Percentiles rank a stretch among this genome's conserved stretches.
These are phyloP conservation scores for Exsudoporus floridanus DNA, from an alignment of 1,284 basidiomycete species.

Conservation along the genomic window DNA sequence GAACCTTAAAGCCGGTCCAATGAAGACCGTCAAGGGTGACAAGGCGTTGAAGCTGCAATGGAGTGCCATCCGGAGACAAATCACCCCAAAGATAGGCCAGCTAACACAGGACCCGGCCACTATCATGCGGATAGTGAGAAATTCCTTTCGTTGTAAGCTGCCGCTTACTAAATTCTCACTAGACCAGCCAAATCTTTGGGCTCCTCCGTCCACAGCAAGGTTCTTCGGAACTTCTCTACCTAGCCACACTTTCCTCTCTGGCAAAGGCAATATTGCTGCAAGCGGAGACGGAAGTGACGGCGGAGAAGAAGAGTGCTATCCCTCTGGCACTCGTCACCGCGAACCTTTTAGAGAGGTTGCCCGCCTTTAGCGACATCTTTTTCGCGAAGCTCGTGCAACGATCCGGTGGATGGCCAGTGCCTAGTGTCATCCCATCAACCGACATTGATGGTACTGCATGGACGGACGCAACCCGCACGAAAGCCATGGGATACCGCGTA, in stretches of 20 bases:
- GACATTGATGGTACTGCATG: constrained; percentile 51
- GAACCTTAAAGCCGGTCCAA: constrained; percentile 73
- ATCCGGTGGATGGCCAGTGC: constrained; percentile 70
- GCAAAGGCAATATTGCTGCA: constrained; percentile 89
- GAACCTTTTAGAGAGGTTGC: constrained; percentile 34
- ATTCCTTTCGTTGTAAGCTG: constrained; percentile 3
- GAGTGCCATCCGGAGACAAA: constrained; percentile 73
- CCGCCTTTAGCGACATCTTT: constrained; percentile 69
- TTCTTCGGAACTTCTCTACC: constrained; percentile 55
- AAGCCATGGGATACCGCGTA: constrained; percentile 67
- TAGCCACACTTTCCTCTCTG: constrained; percentile 82
- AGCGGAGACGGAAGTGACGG: constrained; percentile 92
- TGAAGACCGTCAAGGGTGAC: constrained; percentile 71
- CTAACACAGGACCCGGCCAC: constrained; percentile 76
- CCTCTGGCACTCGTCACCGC: constrained; percentile 79
- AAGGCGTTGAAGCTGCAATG: constrained; percentile 54
- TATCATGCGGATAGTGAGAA: constrained; percentile 74
- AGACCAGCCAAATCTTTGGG: constrained; percentile 67
- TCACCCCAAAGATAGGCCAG: constrained; percentile 91
- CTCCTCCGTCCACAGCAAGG: constrained; percentile 44
- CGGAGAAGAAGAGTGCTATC: constrained; percentile 80
- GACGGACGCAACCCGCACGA: constrained; percentile 56
- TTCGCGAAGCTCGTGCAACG: constrained; percentile 85
- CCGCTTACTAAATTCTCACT: constrained; percentile 23
- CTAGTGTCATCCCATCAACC: constrained; percentile 48